Evolutionary conservation across 345 rosid species (phyloP).

Genomic region (Cardamine occulta): DNA sequence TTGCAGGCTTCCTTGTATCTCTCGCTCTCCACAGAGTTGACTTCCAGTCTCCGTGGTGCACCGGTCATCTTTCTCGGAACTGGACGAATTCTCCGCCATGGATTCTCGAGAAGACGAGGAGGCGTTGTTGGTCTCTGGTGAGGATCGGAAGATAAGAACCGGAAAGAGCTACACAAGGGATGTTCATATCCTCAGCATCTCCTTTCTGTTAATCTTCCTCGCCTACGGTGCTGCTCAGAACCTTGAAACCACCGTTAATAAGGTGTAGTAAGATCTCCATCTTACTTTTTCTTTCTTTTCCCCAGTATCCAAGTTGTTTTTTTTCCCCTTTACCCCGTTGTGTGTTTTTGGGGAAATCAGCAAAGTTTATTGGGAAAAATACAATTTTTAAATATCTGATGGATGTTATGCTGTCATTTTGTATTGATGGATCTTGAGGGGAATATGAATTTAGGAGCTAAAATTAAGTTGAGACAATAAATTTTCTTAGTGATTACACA

Average conservation of each 20-base stretch:
- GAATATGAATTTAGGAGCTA: neutral
- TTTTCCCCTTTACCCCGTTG: too few species aligned
- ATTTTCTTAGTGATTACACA: neutral
- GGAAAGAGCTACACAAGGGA: conserved; percentile 60
- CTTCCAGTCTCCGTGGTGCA: conserved; percentile 44
- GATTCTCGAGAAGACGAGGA: conserved; percentile 59
- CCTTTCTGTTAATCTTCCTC: conserved; percentile 76
- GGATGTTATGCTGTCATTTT: neutral
- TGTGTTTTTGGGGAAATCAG: neutral
- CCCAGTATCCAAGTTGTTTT: neutral
- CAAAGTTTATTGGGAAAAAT: neutral
- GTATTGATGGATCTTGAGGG: conserved; percentile 1
- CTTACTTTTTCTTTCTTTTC: neutral
- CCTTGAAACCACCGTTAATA: conserved; percentile 79
- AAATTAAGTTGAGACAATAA: neutral
- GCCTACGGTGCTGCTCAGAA: conserved; percentile 98
- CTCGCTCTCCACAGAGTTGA: conserved; percentile 26
- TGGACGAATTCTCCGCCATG: conserved; percentile 41
- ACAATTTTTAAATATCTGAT: neutral
- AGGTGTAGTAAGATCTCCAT: conserved; percentile 42
- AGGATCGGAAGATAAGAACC: conserved; percentile 40
- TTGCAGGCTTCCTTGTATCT: neutral
- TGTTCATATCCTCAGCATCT: conserved; percentile 76
- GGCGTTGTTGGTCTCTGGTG: conserved; percentile 56
- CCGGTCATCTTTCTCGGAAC: conserved; percentile 22